phyloP scores from a whole-genome alignment of 345 rosid genomes.

The Eucalyptus rudis region DNA sequence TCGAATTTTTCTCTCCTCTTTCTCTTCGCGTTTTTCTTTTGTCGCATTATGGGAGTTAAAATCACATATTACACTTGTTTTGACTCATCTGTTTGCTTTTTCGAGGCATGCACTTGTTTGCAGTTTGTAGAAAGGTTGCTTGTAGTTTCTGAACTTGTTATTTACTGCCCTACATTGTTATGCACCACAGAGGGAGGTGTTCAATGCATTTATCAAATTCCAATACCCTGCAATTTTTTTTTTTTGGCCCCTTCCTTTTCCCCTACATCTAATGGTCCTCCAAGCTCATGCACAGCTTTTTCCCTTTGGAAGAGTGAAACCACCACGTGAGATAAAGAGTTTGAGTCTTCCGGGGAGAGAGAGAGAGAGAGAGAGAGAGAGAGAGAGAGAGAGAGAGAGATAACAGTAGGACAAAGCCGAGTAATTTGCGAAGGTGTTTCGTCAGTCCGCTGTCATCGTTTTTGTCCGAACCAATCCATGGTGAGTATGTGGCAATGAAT shows the following conservation, averaged over 20 bases:
- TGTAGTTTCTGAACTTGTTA: background rate
- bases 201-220: conserved; percentile 20
- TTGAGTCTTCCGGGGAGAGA: background rate
- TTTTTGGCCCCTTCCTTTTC: conserved; percentile 21
- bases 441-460: background rate
- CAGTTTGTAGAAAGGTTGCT: background rate
- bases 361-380: background rate
- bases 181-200: background rate
- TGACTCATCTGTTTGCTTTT: background rate
- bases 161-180: background rate
- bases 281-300: conserved; percentile 40
- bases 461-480: background rate
- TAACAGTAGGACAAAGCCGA: background rate
- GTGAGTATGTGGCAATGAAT: background rate
- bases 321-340: conserved; percentile 11
- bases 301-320: conserved; percentile 61
- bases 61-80: background rate
- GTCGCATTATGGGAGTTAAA: background rate
- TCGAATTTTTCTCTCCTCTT: background rate
- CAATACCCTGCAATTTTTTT: conserved; percentile 27
- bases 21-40: background rate
- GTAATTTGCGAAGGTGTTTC: background rate
- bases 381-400: background rate
- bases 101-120: background rate
- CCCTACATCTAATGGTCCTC: conserved; percentile 28